Conservation (phyloP, 306 rosid species). For the Comarum palustre region DNA sequence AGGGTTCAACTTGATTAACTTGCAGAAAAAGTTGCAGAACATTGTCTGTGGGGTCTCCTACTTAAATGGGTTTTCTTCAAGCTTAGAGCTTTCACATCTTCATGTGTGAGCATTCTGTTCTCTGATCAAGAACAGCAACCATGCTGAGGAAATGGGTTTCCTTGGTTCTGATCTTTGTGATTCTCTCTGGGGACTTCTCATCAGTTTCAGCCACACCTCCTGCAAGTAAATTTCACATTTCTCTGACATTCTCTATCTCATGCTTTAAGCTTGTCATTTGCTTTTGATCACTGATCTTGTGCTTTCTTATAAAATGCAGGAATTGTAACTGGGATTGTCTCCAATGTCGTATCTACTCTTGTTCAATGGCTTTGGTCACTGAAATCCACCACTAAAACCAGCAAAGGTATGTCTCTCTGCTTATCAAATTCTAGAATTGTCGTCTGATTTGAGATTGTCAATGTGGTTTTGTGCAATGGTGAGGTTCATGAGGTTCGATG, state of each 20-base stretch:
- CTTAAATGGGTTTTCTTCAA: constrained; percentile 36
- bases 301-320: constrained; percentile 45
- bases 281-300: constrained; percentile 5
- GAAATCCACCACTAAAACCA: constrained; percentile 66
- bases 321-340: constrained; percentile 67
- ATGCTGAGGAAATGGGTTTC: constrained; percentile 48
- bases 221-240: constrained; percentile 44
- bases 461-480: constrained; percentile 8
- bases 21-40: constrained; percentile 30
- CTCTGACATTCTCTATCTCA: not conserved
- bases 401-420: constrained; percentile 31
- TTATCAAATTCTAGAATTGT: constrained; percentile 6
- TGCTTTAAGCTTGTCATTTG: constrained; percentile 14
- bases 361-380: constrained; percentile 83
- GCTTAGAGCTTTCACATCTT: constrained; percentile 33
- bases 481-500: constrained; percentile 19
- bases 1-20: constrained; percentile 27
- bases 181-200: constrained; percentile 50
- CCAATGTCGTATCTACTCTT: constrained; percentile 81
- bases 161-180: constrained; percentile 41
- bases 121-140: constrained; percentile 26
- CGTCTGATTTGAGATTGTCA: constrained; percentile 13
- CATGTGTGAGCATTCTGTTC: constrained; percentile 34
- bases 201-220: constrained; percentile 79
- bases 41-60: constrained; percentile 38